Conservation (phyloP, 164 flowering plant species). For the Protea cynaroides region DNA sequence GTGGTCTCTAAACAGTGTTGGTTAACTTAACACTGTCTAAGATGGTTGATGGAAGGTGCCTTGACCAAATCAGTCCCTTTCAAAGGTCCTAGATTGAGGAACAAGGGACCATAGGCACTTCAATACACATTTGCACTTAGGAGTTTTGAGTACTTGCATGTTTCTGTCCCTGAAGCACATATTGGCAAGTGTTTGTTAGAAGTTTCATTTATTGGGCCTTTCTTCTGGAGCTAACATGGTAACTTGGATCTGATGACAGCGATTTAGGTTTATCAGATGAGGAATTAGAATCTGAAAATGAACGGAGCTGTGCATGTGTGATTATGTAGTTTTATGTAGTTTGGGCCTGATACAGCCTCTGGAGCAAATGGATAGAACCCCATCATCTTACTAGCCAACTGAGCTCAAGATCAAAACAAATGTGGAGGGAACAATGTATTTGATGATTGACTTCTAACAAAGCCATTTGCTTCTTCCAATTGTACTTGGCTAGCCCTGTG, state of each 20-base stretch:
- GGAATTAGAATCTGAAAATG: conserved; percentile 45
- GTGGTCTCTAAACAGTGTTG: no score
- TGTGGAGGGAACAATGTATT: conserved; percentile 3
- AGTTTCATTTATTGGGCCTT: not conserved
- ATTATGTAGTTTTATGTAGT: conserved; percentile 73
- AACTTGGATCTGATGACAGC: conserved; percentile 30
- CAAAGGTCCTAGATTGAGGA: no score
- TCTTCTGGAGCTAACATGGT: conserved; percentile 10
- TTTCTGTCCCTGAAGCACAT: not conserved
- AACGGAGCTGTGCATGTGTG: conserved; percentile 53
- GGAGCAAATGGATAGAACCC: not conserved
- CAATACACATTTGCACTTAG: no score
- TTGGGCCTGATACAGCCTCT: no score
- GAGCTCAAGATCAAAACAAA: not conserved
- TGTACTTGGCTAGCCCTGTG: not conserved
- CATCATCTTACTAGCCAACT: not conserved
- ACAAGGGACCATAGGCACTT: no score
- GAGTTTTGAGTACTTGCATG: not conserved
- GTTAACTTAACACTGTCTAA: no score
- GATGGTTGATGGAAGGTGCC: no score
- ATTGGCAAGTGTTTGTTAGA: not conserved
- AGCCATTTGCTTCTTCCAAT: not conserved
- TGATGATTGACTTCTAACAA: conserved; percentile 8
- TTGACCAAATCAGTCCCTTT: no score
- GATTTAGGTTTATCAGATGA: conserved; percentile 56